phyloP scores from a whole-genome alignment of 495 filamentous ascomycete genomes.

The Podospora didyma region DNA sequence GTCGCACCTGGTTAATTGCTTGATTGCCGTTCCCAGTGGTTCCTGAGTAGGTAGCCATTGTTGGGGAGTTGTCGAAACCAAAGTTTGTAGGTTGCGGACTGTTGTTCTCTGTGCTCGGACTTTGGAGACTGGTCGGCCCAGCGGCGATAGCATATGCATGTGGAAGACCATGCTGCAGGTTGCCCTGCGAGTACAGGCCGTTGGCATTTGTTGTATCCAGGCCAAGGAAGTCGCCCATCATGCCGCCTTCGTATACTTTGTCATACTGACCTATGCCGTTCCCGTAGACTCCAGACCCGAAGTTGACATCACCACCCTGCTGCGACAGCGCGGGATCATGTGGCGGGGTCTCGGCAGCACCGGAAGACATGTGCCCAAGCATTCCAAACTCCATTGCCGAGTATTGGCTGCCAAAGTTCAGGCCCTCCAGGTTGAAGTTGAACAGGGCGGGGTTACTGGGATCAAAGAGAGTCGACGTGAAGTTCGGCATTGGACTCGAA shows the following conservation, averaged over 20 bases:
- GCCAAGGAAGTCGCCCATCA: constrained; percentile 37
- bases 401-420: constrained; percentile 95
- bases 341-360: constrained; percentile 72
- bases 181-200: constrained; percentile 42
- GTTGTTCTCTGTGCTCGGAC: constrained; percentile 48
- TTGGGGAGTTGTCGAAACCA: constrained; percentile 44
- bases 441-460: constrained; percentile 85
- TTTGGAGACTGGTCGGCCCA: constrained; percentile 44
- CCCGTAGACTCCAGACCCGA: constrained; percentile 39
- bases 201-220: constrained; percentile 36
- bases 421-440: constrained; percentile 87
- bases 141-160: constrained; percentile 49
- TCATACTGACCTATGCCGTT: constrained; percentile 40
- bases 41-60: constrained; percentile 35
- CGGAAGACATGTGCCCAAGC: constrained; percentile 89
- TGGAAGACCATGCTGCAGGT: constrained; percentile 47
- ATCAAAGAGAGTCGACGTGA: constrained; percentile 68
- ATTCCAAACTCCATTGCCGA: constrained; percentile 91
- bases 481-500: constrained; percentile 36
- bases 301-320: constrained; percentile 36
- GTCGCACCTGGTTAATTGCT: constrained; percentile 24
- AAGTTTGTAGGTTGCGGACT: constrained; percentile 42
- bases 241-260: constrained; percentile 38
- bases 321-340: constrained; percentile 51
- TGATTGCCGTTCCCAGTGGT: constrained; percentile 19